Base-by-base conservation (phyloP, 805 yeast genomes). In the Saturnispora galanensis region DNA sequence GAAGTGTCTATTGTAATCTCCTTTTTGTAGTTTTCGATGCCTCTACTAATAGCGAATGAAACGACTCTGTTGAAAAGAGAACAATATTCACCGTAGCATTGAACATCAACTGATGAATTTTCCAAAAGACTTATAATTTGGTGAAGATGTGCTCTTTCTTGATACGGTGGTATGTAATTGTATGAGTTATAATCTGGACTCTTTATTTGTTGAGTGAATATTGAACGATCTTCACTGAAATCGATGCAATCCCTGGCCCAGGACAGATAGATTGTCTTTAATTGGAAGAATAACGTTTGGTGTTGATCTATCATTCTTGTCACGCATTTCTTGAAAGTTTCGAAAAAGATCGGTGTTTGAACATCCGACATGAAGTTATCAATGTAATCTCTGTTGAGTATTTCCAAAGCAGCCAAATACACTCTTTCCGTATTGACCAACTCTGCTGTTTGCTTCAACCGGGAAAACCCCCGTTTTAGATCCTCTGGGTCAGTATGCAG, bases 361-460 rank as follows among this genome's bases (percentile, higher is more conserved):
- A 56, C 54, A 31, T 59, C 60, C 8, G 53, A 53, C 18, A 67
- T 55, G 10, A 70, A 52, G 2, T 72, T 64, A 8, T 64, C 67
- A 4, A 74, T 52, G 47, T 74, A 77, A 32, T 62, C 65, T n/a
- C 63, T 66, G 6, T 64, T 59, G 15, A 77, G 56, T 48, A 71
- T 56, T 33, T 61, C 63, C 39, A 77, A 54, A 1, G 74, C 69
- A 37, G 62, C 60, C n/a, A 75, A 56, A 52, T 74, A 77, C 1
- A 59, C 60, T 21, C 62, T 65, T 51, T 77, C 84, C 10, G 76
- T 74, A 11, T 65, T 65, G 0, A 71, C 44, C 5, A 77, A 54
- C 53, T 77, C 84, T 45, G 71, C 58, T 26, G 62, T 51, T 44
- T 57, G 63, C 39, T 60, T 59, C 31, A 54, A 56, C 39, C 64